These are phyloP conservation scores for Sporisorium iseilematis-ciliati DNA, from an alignment of 1,284 basidiomycete species.

Conservation along the genomic window DNA sequence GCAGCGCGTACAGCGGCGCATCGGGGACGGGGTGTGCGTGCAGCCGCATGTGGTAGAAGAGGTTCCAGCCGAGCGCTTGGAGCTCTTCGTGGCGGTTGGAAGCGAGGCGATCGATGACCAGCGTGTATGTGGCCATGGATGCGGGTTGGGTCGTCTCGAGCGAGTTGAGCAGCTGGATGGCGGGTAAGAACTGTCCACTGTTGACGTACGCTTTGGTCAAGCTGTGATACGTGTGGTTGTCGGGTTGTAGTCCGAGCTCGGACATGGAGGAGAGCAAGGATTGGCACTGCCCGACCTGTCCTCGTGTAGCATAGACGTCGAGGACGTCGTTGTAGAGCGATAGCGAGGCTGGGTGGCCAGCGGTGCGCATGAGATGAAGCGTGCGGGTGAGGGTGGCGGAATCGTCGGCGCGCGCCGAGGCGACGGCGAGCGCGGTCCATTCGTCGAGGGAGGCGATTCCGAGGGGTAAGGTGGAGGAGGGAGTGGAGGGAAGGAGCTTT, in stretches of 20 bases:
- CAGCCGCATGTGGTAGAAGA: slow-evolving; percentile 95
- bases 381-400: slow-evolving; percentile 21
- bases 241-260: slow-evolving; percentile 33
- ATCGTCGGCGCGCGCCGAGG: slow-evolving; percentile 47
- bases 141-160: slow-evolving; percentile 56
- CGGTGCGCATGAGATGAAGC: slow-evolving; percentile 39
- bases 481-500: slow-evolving; percentile 14
- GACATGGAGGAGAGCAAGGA: slow-evolving; percentile 34
- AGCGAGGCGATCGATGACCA: slow-evolving; percentile 53
- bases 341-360: slow-evolving; percentile 26
- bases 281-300: slow-evolving; percentile 70
- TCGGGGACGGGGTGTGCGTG: slow-evolving; percentile 87
- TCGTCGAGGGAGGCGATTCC: slow-evolving; percentile 49
- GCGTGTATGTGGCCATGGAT: slow-evolving; percentile 61
- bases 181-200: slow-evolving; percentile 28
- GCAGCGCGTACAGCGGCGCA: slow-evolving; percentile 80
- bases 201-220: slow-evolving; percentile 58
- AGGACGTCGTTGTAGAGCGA: slow-evolving; percentile 71
- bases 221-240: slow-evolving; percentile 55
- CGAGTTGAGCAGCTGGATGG: slow-evolving; percentile 51
- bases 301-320: slow-evolving; percentile 73
- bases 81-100: slow-evolving; percentile 10
- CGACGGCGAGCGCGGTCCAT: slow-evolving; percentile 57
- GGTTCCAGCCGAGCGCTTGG: slow-evolving; percentile 76
- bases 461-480: slow-evolving; percentile 14